These are phyloP conservation scores for Epichloe amarillans DNA, from an alignment of 2,329 filamentous ascomycete genomes.

Conservation along the genomic window DNA sequence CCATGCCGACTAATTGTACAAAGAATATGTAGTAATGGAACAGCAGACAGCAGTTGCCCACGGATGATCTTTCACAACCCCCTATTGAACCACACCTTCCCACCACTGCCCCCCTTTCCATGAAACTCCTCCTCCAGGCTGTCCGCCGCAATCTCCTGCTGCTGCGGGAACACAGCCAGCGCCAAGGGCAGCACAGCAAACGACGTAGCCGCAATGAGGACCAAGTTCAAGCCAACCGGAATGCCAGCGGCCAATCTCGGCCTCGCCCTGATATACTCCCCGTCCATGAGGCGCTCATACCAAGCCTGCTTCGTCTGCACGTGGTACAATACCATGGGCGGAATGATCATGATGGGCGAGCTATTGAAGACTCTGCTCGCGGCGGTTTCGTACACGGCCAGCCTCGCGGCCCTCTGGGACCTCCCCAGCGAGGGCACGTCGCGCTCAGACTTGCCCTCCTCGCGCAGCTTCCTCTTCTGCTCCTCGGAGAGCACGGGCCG, in stretches of 20 bases:
- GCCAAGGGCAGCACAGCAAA: conserved; percentile 82
- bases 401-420: conserved; percentile 71
- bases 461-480: conserved; percentile 45
- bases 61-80: conserved; percentile 46
- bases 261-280: conserved; percentile 64
- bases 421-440: conserved; percentile 66
- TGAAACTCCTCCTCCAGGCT: conserved; percentile 79
- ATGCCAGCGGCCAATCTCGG: conserved; percentile 45
- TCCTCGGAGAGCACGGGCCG: conserved; percentile 65
- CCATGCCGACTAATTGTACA: neutral
- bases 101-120: conserved; percentile 62
- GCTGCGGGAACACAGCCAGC: conserved; percentile 81
- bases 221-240: conserved; percentile 73
- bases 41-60: neutral
- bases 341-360: conserved; percentile 93
- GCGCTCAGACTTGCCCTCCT: conserved; percentile 47
- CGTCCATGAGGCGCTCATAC: conserved; percentile 35
- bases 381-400: conserved; percentile 89
- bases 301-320: conserved; percentile 47
- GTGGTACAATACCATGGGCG: conserved; percentile 71
- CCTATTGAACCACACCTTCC: conserved; percentile 90
- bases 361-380: conserved; percentile 84
- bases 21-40: neutral
- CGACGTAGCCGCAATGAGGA: conserved; percentile 73
- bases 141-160: conserved; percentile 65